Percentiles rank a stretch among this genome's conserved stretches.
Evolutionary conservation across 495 filamentous ascomycete species (phyloP).

Genomic region (Xylaria longipes): DNA sequence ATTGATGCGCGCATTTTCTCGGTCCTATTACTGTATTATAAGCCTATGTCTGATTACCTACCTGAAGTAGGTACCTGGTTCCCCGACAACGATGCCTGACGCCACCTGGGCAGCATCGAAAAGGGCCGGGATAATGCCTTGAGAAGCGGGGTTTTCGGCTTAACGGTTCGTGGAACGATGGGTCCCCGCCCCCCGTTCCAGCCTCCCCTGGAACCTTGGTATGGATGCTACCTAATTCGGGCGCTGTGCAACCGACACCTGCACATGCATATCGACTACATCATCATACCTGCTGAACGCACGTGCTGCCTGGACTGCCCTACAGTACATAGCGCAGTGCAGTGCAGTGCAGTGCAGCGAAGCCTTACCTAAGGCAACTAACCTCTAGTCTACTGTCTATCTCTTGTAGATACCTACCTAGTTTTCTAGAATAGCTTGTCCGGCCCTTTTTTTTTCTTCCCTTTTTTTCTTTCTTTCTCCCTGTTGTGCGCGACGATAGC

Average conservation of each 20-base stretch:
- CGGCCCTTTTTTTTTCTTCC: neutral
- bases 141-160: neutral
- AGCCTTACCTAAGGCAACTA: neutral
- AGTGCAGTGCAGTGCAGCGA: neutral
- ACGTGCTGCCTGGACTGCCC: conserved; percentile 2
- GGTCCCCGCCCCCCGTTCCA: neutral
- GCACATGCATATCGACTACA: conserved; percentile 24
- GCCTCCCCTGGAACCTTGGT: neutral
- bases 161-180: conserved; percentile 10
- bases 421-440: conserved; percentile 9
- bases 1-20: neutral
- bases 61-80: neutral
- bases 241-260: conserved; percentile 20
- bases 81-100: neutral
- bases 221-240: conserved; percentile 9
- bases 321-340: neutral
- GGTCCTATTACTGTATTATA: neutral
- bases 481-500: neutral
- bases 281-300: conserved; percentile 25
- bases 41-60: neutral
- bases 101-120: too few relatives aligned
- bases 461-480: too few relatives aligned
- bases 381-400: neutral
- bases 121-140: neutral
- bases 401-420: neutral